Conservation (phyloP, 495 filamentous ascomycete species). For the Talaromyces liani region DNA sequence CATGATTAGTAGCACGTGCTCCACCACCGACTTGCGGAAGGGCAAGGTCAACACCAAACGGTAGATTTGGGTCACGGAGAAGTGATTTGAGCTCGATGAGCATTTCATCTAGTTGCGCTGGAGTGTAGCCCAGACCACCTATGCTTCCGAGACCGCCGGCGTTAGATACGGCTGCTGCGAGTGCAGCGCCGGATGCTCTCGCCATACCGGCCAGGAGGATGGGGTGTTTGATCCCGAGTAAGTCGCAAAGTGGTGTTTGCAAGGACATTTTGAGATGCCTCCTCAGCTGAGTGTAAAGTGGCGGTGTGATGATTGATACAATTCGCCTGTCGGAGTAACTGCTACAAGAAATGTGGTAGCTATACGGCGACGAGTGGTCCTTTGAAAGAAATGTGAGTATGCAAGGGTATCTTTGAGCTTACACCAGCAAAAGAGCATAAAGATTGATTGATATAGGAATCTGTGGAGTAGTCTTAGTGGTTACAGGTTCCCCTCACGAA, state of each 20-base stretch:
- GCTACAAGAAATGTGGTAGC: background rate
- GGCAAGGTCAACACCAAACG: constrained; percentile 84
- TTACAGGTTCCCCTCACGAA: constrained; percentile 4
- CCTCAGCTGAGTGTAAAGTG: background rate
- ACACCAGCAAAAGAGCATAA: background rate
- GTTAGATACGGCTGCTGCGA: constrained; percentile 84
- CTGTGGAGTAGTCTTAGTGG: background rate
- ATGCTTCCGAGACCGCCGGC: constrained; percentile 80
- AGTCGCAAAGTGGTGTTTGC: constrained; percentile 65
- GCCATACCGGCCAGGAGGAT: constrained; percentile 89
- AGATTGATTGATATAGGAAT: background rate
- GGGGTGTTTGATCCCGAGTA: constrained; percentile 72
- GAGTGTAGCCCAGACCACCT: constrained; percentile 81
- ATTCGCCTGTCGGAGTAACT: too few species aligned
- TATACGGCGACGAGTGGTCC: background rate
- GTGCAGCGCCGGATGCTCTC: constrained; percentile 62
- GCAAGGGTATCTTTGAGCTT: background rate
- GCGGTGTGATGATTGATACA: background rate
- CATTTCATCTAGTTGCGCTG: constrained; percentile 66
- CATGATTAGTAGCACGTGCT: constrained; percentile 82
- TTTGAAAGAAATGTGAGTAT: background rate
- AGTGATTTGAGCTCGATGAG: constrained; percentile 73
- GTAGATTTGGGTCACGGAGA: constrained; percentile 52
- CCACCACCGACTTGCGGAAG: constrained; percentile 74
- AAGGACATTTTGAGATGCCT: constrained; percentile 27